Conservation (phyloP, 1,284 basidiomycete genomes). For the Stygiomarasmius scandens region DNA sequence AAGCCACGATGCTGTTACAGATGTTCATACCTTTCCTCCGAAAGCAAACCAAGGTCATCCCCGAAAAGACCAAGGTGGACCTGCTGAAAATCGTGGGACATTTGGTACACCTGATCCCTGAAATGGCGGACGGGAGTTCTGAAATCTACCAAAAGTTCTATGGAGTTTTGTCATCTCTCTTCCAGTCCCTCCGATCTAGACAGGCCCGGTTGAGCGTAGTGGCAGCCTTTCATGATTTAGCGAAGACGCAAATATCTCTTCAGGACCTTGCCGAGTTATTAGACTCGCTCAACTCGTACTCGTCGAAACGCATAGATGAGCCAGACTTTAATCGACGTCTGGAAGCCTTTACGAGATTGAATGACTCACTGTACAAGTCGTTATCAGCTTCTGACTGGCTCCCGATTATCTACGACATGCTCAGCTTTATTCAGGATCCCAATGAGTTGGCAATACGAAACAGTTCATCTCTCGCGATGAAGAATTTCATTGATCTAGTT, state of each 20-base stretch:
- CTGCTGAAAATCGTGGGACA: conserved; percentile 78
- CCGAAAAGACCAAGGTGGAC: conserved; percentile 89
- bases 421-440: conserved; percentile 89
- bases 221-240: conserved; percentile 64
- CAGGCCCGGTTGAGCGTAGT: conserved; percentile 71
- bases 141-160: conserved; percentile 61
- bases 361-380: conserved; percentile 57
- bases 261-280: conserved; percentile 56
- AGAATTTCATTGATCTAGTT: conserved; percentile 76
- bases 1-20: conserved; percentile 76
- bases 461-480: conserved; percentile 79
- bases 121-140: conserved; percentile 56
- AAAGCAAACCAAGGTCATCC: conserved; percentile 74
- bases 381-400: conserved; percentile 74
- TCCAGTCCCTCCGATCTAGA: conserved; percentile 75
- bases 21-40: conserved; percentile 85
- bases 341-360: conserved; percentile 76
- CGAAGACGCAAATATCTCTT: conserved; percentile 53
- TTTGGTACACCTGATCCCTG: conserved; percentile 76
- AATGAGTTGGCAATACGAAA: conserved; percentile 88
- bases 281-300: conserved; percentile 85
- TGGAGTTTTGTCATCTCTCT: conserved; percentile 71
- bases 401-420: conserved; percentile 82
- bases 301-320: conserved; percentile 82
- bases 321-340: conserved; percentile 92